Evolutionary conservation across 1,284 basidiomycete genomes (phyloP), one percentile per base, ranked within the genome.

Genomic region (Xerocomus amazonicus): DNA sequence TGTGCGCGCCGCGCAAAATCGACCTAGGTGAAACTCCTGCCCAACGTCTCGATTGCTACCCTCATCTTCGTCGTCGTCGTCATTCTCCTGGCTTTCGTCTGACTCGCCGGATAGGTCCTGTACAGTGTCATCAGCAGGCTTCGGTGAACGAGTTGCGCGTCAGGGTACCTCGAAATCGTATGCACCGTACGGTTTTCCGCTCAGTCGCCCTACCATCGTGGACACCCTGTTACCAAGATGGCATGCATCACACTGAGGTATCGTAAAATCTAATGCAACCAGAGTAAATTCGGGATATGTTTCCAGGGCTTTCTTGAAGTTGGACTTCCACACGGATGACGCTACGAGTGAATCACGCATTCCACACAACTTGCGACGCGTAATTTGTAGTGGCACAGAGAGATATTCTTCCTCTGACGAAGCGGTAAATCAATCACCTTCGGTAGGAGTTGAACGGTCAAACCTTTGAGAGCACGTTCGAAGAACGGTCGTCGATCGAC

Each of bases 191-290:
- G 78, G 74, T 12, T 66, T 59, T 12, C 87, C 87, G 51, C 72
- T 72, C 34, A 89, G 58, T 45, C 77, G 71, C 1, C 80, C 87
- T 12, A 74, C 55, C 3, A 80, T 51, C 2, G 82, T 88, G 9
- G 86, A 88, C 58, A 76, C 61, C 52, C 88, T 75, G 8, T 81
- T 78, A 38, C 85, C 80, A 17, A 92, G 73, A 65, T 84, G 79
- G 64, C 90, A 92, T 26, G 90, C 90, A 63, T 91, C 86, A 60
- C 90, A 93, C 13, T 73, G 71, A 6, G 81, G 77, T 35, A 82
- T 69, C 8, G 81, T 68, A 59, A 81, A 82, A 12, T 80, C 72
- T 43, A 92, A 65, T 17, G 58, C 59, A 26, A 70, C 56, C 26
- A 87, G 63, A 9, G 76, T 70, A 50, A 91, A 79, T 0, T 75